Conservation (phyloP, 139 green algal species). For the Chlamydomonas sphaeroides region DNA sequence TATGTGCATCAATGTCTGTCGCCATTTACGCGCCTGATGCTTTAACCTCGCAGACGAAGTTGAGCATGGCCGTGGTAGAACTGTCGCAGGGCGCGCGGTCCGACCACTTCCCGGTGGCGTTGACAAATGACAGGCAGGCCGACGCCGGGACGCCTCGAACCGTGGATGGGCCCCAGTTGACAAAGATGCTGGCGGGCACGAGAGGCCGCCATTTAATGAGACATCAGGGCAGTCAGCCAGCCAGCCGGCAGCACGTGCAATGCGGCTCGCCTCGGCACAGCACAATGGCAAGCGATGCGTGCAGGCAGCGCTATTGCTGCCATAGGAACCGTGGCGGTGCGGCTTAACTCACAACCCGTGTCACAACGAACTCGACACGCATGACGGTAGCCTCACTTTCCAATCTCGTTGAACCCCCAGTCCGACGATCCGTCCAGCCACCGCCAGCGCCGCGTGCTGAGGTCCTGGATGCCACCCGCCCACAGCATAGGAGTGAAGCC, state of each 20-base stretch:
- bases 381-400: neutral
- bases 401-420: neutral
- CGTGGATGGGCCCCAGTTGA: neutral
- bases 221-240: too few species aligned
- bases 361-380: too few species aligned
- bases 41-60: conserved; percentile 1
- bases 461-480: neutral
- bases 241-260: too few species aligned
- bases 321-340: too few species aligned
- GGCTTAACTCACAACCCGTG: too few species aligned
- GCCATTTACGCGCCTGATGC: neutral
- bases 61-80: neutral
- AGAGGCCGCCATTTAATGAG: too few species aligned
- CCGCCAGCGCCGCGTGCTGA: neutral
- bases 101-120: neutral
- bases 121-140: conserved; percentile 9
- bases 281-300: too few species aligned
- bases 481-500: neutral
- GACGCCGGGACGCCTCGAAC: neutral
- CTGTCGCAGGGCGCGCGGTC: neutral
- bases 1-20: too few species aligned
- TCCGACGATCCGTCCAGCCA: neutral
- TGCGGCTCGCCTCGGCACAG: too few species aligned
- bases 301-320: too few species aligned
- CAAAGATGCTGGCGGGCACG: neutral